Base-by-base conservation (phyloP, 192 early-diverging fungal species). In the Mortierella claussenii region DNA sequence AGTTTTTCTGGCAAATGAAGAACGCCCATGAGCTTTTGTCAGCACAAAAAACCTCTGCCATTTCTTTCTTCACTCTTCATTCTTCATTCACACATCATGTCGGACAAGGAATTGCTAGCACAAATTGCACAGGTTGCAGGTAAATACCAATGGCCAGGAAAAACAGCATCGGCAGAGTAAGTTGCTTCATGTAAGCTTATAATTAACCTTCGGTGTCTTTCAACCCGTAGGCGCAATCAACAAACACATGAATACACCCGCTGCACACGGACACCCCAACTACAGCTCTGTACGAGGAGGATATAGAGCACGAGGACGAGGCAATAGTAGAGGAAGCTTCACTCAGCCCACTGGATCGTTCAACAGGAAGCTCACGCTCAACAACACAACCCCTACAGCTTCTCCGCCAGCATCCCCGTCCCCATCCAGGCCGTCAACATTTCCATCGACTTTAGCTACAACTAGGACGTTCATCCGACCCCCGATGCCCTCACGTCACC, bases 71-170 rank as follows among this genome's bases (percentile, higher is more conserved):
- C n/a, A n/a, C n/a, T n/a, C n/a, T n/a, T n/a, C n/a, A n/a, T n/a
- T n/a, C n/a, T n/a, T n/a, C n/a, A n/a, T n/a, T 47, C 24, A 45
- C 30, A 27, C 34, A 57, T 6, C 31, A 75, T 75, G 71, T 76
- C 73, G 2, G 73, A 76, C 27, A 66, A 76, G 47, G 73, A 76
- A 56, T 40, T 76, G 6, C 53, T 76, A 17, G 73, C 64, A 1
- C 73, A 76, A 33, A 76, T 76, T 46, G 73, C 73, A 15, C 58
- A 76, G 47, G 46, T 76, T 36, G 65, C 73, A 47, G 65, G 73
- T 67, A 67, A 50, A 17, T 21, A 10, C 13, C 37, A 40, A 10
- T 40, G 7, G 37, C 37, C n/a, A n/a, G n/a, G n/a, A n/a, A n/a
- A n/a, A n/a, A n/a, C n/a, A n/a, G n/a, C n/a, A n/a, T n/a, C n/a